Conservation (phyloP, 352 stramenopile species). For the Lagenidium giganteum region DNA sequence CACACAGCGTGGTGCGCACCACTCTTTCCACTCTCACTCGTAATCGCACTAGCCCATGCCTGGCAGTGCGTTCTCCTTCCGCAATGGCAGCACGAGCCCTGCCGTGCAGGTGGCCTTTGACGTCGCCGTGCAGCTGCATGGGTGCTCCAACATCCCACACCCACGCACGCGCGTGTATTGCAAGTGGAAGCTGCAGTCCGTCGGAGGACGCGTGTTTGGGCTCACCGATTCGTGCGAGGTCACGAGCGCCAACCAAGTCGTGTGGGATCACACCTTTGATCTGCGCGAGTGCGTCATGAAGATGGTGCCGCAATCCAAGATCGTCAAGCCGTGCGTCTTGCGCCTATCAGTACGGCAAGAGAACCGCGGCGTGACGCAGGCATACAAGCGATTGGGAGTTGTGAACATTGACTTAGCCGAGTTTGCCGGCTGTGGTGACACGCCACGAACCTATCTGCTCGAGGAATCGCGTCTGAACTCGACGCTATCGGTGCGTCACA, state of each 20-base stretch:
- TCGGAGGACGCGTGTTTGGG: background rate
- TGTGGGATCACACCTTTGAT: conserved; percentile 19
- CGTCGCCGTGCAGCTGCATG: conserved; percentile 22
- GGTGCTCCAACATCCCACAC: conserved; percentile 30
- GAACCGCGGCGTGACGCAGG: conserved; percentile 1
- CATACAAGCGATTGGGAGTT: conserved; percentile 19
- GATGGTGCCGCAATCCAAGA: conserved; percentile 19
- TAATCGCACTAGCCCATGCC: too few relatives aligned
- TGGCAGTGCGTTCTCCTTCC: too few relatives aligned
- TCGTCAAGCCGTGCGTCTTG: conserved; percentile 19
- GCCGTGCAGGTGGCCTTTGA: conserved; percentile 28
- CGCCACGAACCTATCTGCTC: conserved; percentile 22
- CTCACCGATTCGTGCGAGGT: conserved; percentile 16
- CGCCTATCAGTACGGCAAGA: conserved; percentile 28
- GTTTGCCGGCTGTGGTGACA: conserved; percentile 19
- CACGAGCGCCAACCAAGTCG: conserved; percentile 17
- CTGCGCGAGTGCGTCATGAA: conserved; percentile 18
- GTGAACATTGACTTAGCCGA: conserved; percentile 28
- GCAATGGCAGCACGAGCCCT: too few relatives aligned
- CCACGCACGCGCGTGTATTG: conserved; percentile 25
- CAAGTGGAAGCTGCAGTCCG: conserved; percentile 25
- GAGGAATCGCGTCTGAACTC: conserved; percentile 34
- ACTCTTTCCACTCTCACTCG: too few relatives aligned
- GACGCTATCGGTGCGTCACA: conserved; percentile 20
- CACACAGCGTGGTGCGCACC: too few relatives aligned